Percentiles rank a stretch among this genome's conserved stretches.
These are phyloP conservation scores for Taphrina betulina DNA, from an alignment of 1,139 yeast species.

Conservation along the genomic window DNA sequence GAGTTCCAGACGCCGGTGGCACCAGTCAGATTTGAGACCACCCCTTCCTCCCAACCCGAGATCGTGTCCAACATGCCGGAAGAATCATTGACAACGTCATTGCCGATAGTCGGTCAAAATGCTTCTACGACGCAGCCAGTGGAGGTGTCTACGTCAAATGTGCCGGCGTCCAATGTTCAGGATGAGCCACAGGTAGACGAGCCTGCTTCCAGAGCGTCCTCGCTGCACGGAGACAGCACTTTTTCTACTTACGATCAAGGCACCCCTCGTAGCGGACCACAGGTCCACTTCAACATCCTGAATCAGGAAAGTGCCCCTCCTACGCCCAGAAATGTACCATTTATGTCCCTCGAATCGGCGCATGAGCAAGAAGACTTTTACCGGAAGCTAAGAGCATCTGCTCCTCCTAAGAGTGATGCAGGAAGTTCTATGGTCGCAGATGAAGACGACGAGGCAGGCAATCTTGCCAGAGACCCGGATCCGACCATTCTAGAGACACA, in stretches of 20 bases:
- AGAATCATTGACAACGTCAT: neutral
- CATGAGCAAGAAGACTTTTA: slow-evolving; percentile 25
- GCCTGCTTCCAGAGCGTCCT: slow-evolving; percentile 14
- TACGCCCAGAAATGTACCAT: slow-evolving; percentile 26
- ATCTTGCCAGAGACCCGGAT: slow-evolving; percentile 18
- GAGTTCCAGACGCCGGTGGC: slow-evolving; percentile 11
- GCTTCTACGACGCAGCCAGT: neutral
- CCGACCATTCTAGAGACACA: slow-evolving; percentile 28
- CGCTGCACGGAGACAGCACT: slow-evolving; percentile 17
- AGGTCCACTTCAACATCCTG: slow-evolving; percentile 12
- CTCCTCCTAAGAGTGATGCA: slow-evolving; percentile 29
- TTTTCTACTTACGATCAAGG: slow-evolving; percentile 16
- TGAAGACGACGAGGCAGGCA: slow-evolving; percentile 26
- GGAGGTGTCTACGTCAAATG: neutral
- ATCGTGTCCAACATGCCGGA: neutral
- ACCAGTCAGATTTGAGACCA: slow-evolving; percentile 10
- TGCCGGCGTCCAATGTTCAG: slow-evolving; percentile 6
- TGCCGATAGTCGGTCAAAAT: neutral
- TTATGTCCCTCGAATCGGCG: slow-evolving; percentile 21
- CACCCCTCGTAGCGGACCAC: slow-evolving; percentile 20
- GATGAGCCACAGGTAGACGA: neutral
- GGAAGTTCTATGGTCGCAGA: slow-evolving; percentile 29
- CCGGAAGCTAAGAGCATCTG: slow-evolving; percentile 27
- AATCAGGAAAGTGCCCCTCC: slow-evolving; percentile 17
- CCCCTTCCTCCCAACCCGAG: neutral